These are phyloP conservation scores for Leccinum pachyderme DNA, from an alignment of 1,284 basidiomycete species.

Conservation along the genomic window DNA sequence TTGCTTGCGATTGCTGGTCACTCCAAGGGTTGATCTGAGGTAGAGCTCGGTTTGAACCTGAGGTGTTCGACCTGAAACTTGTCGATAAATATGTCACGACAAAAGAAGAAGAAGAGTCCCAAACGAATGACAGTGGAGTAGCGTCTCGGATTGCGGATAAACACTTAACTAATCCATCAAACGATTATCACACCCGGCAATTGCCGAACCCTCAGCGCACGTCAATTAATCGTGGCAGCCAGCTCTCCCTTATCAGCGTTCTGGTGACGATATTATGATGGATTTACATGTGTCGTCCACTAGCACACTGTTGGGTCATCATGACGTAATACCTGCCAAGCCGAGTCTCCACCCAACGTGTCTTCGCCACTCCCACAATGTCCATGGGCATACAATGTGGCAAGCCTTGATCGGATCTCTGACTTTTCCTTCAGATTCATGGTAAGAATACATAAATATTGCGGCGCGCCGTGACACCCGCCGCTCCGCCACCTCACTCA, in stretches of 20 bases:
- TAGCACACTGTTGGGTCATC: neutral
- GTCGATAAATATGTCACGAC: constrained; percentile 1
- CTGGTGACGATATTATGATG: neutral
- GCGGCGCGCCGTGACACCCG: constrained; percentile 6
- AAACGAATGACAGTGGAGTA: constrained; percentile 7
- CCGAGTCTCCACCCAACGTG: constrained; percentile 7
- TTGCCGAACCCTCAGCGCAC: constrained; percentile 11
- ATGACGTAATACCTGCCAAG: neutral
- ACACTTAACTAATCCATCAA: neutral
- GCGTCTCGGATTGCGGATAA: constrained; percentile 6
- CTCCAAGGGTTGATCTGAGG: neutral
- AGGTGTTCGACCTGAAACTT: constrained; percentile 1
- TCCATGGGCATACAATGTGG: neutral
- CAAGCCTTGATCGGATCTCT: constrained; percentile 9
- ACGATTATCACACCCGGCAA: constrained; percentile 7
- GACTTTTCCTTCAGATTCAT: constrained; percentile 8
- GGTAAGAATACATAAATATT: constrained; percentile 3
- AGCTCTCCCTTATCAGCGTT: neutral
- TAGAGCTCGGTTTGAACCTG: neutral
- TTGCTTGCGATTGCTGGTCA: neutral
- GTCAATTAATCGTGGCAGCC: neutral
- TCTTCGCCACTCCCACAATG: constrained; percentile 11
- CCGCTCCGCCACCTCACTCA: neutral
- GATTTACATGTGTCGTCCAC: neutral
- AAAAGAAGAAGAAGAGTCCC: neutral